Percentiles rank a stretch among this genome's conserved stretches.
Conservation (phyloP, 2,329 filamentous ascomycete species). For the Passalora sequoiae region DNA sequence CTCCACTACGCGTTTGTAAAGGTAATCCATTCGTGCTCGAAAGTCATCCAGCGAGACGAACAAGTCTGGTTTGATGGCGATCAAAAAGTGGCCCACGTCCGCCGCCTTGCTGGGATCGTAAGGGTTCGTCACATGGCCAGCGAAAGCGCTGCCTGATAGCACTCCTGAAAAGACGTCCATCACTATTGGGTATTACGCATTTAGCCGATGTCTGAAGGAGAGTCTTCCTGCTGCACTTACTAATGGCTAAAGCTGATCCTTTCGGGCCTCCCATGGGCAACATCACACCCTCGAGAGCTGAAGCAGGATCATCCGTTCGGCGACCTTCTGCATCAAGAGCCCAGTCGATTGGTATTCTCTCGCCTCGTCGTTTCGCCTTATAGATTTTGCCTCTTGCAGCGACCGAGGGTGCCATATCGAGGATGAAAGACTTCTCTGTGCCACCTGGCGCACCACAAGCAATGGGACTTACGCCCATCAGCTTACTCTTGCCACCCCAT, state of each 20-base stretch:
- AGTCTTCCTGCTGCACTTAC: no score
- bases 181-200: constrained; percentile 10
- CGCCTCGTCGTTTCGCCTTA: constrained; percentile 61
- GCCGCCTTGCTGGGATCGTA: constrained; percentile 57
- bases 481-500: constrained; percentile 62
- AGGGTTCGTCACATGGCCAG: constrained; percentile 68
- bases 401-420: constrained; percentile 69
- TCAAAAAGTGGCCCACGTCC: constrained; percentile 35
- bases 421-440: constrained; percentile 57
- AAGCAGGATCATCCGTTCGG: constrained; percentile 53
- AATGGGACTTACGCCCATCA: constrained; percentile 70
- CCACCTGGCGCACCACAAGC: constrained; percentile 69
- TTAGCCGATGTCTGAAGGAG: background rate
- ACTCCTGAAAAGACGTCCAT: constrained; percentile 86
- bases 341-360: constrained; percentile 69
- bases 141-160: constrained; percentile 71
- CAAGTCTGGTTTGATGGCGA: constrained; percentile 36
- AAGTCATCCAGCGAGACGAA: constrained; percentile 35
- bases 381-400: constrained; percentile 69
- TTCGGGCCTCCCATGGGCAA: constrained; percentile 81
- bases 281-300: constrained; percentile 73
- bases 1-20: constrained; percentile 51
- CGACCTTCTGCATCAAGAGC: constrained; percentile 65
- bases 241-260: constrained; percentile 68
- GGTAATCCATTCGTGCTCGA: constrained; percentile 49